Evolutionary conservation across 495 filamentous ascomycete species (phyloP).

Genomic region (Pseudoneurospora amorphoporcata): DNA sequence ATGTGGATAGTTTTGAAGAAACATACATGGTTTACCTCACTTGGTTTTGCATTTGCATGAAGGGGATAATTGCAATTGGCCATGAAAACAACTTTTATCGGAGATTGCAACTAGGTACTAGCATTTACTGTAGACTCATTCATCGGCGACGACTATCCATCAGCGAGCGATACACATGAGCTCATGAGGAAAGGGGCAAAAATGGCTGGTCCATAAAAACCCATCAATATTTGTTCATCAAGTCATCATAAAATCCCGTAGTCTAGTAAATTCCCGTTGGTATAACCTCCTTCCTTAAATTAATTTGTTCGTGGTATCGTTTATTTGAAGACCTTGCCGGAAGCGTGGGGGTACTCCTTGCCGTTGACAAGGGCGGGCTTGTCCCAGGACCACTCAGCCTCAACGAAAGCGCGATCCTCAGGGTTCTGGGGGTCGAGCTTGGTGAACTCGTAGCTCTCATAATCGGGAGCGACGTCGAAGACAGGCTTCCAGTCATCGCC

Average conservation of each 20-base stretch:
- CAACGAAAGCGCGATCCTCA: constrained; percentile 73
- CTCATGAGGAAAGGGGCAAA: constrained; percentile 17
- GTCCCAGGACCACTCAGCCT: constrained; percentile 81
- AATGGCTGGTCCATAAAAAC: constrained; percentile 11
- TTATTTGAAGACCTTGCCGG: constrained; percentile 98
- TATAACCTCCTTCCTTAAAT: constrained; percentile 7
- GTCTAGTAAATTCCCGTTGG: constrained; percentile 15
- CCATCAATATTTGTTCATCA: constrained; percentile 22
- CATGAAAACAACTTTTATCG: not conserved
- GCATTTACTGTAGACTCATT: constrained; percentile 18
- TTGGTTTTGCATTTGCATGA: not conserved
- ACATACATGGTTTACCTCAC: not conserved
- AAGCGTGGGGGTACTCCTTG: constrained; percentile 64
- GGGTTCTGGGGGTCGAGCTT: constrained; percentile 84
- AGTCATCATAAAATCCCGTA: constrained; percentile 22
- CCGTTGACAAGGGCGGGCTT: constrained; percentile 64
- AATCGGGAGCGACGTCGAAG: constrained; percentile 95
- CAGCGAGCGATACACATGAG: constrained; percentile 11
- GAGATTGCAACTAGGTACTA: constrained; percentile 8
- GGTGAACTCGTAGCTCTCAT: constrained; percentile 88
- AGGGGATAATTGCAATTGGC: not conserved
- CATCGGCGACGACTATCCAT: constrained; percentile 14
- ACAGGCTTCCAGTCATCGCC: constrained; percentile 78
- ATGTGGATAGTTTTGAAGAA: not conserved
- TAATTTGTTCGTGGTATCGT: constrained; percentile 11